phyloP scores from a whole-genome alignment of 139 green algal species.

The Pleodorina starrii region DNA sequence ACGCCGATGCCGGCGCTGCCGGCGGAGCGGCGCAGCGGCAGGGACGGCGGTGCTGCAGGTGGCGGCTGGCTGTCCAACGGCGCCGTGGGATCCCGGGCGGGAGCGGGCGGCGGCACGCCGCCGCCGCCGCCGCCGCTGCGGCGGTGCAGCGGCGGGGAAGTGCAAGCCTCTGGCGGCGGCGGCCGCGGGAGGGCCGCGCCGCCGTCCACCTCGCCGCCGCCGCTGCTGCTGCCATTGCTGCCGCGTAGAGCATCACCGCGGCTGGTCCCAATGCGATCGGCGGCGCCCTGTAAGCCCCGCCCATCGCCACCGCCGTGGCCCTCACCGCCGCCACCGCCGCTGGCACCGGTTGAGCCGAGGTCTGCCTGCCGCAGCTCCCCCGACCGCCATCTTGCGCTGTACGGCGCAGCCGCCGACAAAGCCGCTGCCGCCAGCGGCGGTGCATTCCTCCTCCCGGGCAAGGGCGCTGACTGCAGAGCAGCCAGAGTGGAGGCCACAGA shows the following conservation, averaged over 20 bases:
- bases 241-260: neutral
- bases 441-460: no score
- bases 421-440: no score
- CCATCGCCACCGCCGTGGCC: neutral
- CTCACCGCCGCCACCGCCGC: neutral
- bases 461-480: no score
- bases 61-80: no score
- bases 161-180: constrained; percentile 1
- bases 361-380: no score
- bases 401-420: no score
- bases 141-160: neutral
- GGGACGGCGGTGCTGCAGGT: neutral
- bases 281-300: no score
- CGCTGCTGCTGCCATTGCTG: neutral
- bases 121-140: neutral
- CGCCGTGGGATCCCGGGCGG: no score
- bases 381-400: no score
- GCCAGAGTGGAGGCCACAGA: neutral
- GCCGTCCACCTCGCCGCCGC: neutral
- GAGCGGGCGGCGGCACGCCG: neutral
- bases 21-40: neutral
- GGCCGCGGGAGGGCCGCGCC: neutral
- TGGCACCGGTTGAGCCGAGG: no score
- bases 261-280: neutral
- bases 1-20: neutral